Evolutionary conservation across 208 protist genomes (phyloP).

Genomic region (Leishmania gerbilli): DNA sequence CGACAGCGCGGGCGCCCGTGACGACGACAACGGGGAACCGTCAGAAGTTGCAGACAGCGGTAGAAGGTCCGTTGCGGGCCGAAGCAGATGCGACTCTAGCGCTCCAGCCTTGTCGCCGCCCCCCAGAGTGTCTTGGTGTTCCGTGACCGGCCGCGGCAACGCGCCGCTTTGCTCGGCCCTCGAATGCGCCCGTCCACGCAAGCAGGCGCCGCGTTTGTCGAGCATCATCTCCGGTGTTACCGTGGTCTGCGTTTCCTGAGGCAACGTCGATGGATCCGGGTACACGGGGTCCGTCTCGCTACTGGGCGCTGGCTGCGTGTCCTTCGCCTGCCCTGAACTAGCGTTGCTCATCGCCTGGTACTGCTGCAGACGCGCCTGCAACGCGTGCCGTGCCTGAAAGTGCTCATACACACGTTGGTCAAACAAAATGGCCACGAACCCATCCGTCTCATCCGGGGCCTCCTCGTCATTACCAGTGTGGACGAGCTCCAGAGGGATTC

Average conservation of each 20-base stretch:
- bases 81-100: too few relatives aligned
- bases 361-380: slow-evolving; percentile 29
- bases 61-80: neutral
- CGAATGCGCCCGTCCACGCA: neutral
- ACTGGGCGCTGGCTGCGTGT: neutral
- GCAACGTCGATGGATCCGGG: neutral
- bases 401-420: slow-evolving; percentile 79
- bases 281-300: neutral
- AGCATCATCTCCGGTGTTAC: neutral
- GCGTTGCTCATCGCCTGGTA: neutral
- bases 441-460: slow-evolving; percentile 81
- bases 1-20: neutral
- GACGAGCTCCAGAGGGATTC: slow-evolving; percentile 24
- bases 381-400: slow-evolving; percentile 46
- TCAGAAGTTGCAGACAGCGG: neutral
- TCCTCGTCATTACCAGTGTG: slow-evolving; percentile 41
- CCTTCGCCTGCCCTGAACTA: neutral
- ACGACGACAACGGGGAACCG: neutral
- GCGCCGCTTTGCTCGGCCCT: neutral
- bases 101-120: neutral
- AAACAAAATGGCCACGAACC: slow-evolving; percentile 75
- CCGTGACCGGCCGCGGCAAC: neutral
- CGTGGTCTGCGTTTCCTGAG: neutral
- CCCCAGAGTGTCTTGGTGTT: too few relatives aligned
- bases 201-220: too few relatives aligned